Percentiles rank a stretch among this genome's conserved stretches.
phyloP scores from a whole-genome alignment of 257 asterid species.

The Eucommia ulmoides region DNA sequence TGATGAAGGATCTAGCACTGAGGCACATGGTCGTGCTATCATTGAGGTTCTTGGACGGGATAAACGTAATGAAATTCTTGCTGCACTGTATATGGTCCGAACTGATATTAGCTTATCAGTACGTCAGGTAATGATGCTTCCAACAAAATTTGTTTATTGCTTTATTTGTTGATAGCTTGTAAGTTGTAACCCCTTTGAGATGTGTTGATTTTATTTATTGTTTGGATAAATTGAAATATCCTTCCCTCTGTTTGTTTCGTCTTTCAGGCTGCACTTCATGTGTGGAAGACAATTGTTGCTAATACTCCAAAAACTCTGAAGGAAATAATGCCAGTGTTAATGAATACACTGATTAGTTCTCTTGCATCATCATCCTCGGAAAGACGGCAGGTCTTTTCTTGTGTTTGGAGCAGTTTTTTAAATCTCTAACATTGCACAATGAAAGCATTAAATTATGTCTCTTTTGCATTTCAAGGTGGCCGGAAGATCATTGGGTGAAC shows the following conservation, averaged over 20 bases:
- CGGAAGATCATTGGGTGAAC: conserved; percentile 94
- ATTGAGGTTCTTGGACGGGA: conserved; percentile 96
- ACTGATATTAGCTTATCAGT: conserved; percentile 91
- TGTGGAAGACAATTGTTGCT: conserved; percentile 98
- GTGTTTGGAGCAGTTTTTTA: background rate
- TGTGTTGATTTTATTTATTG: no score
- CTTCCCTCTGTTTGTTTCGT: conserved; percentile 5
- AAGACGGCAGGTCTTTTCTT: conserved; percentile 75
- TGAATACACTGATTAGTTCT: conserved; percentile 87
- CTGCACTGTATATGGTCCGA: conserved; percentile 97
- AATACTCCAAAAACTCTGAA: conserved; percentile 95
- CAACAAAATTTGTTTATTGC: background rate
- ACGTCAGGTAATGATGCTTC: conserved; percentile 67
- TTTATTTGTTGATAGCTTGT: conserved; percentile 10
- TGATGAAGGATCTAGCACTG: conserved; percentile 99
- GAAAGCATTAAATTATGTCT: background rate
- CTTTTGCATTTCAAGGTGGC: conserved; percentile 57
- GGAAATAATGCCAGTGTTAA: conserved; percentile 96
- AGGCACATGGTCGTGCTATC: conserved; percentile 98
- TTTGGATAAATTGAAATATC: conserved; percentile 8
- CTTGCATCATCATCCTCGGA: conserved; percentile 92
- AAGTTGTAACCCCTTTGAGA: conserved; percentile 11
- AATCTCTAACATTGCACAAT: background rate
- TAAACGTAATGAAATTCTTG: conserved; percentile 95
- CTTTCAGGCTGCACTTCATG: conserved; percentile 89